Evolutionary conservation across 2,329 filamentous ascomycete species (phyloP).

Genomic region (Phialophora tarda): DNA sequence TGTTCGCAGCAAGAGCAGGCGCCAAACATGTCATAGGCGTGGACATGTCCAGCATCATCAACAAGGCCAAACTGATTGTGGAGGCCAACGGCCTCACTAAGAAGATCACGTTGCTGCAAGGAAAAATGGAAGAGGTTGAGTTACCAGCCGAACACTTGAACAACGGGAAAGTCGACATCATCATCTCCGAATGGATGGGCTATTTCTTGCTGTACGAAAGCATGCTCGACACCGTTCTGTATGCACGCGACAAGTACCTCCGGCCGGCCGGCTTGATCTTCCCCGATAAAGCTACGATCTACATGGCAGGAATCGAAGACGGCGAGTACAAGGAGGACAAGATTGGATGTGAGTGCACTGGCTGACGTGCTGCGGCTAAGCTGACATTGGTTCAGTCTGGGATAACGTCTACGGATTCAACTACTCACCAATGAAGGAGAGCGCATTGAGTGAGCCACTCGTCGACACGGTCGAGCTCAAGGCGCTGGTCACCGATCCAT

Average conservation of each 20-base stretch:
- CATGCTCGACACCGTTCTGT: conserved; percentile 98
- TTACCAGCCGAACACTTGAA: conserved; percentile 72
- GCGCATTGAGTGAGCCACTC: conserved; percentile 90
- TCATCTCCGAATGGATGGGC: conserved; percentile 99
- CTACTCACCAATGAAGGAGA: conserved; percentile 91
- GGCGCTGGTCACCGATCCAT: conserved; percentile 92
- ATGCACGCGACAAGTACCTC: conserved; percentile 92
- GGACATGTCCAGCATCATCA: conserved; percentile 99
- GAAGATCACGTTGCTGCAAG: conserved; percentile 97
- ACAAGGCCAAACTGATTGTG: conserved; percentile 96
- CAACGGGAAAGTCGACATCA: conserved; percentile 86
- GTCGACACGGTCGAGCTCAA: conserved; percentile 98
- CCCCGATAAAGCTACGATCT: conserved; percentile 98
- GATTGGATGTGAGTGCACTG: conserved; percentile 81
- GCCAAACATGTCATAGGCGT: conserved; percentile 99
- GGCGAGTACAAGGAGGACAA: conserved; percentile 99
- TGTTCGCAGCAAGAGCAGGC: conserved; percentile 96
- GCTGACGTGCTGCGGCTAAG: background rate
- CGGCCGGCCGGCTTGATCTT: conserved; percentile 89
- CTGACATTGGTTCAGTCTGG: conserved; percentile 72
- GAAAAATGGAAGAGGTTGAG: conserved; percentile 99
- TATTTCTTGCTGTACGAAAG: conserved; percentile 98
- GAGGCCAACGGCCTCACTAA: conserved; percentile 86
- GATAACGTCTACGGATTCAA: conserved; percentile 99
- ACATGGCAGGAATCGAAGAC: conserved; percentile 95